Evolutionary conservation across 257 asterid genomes (phyloP).

Genomic region (Nicotiana noctiflora): DNA sequence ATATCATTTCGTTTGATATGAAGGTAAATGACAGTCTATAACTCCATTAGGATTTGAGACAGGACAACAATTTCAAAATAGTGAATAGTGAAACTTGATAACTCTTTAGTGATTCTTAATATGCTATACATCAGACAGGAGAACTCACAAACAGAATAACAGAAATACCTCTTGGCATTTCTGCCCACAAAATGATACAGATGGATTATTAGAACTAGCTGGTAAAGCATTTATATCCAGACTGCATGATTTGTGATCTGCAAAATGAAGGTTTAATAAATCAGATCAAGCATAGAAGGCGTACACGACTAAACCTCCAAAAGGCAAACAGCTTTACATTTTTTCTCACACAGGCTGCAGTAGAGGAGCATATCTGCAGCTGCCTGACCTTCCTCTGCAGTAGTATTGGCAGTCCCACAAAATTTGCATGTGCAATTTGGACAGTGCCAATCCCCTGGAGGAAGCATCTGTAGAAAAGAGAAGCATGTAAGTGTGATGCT

Average conservation of each 20-base stretch:
- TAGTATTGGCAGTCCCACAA: constrained; percentile 47
- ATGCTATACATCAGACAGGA: neutral
- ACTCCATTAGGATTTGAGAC: neutral
- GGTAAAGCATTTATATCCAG: constrained; percentile 32
- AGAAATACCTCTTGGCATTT: constrained; percentile 79
- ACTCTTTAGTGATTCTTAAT: neutral
- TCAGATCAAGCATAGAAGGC: constrained; percentile 9
- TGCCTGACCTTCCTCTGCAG: constrained; percentile 28
- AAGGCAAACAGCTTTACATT: constrained; percentile 42
- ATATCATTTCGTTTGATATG: neutral
- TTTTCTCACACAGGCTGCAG: constrained; percentile 73
- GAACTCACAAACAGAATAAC: neutral
- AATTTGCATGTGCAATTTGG: constrained; percentile 77
- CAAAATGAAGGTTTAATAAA: constrained; percentile 13
- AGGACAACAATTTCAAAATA: neutral
- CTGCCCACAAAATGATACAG: constrained; percentile 52
- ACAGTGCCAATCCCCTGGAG: constrained; percentile 94
- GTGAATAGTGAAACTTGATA: neutral
- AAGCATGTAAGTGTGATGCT: constrained; percentile 4
- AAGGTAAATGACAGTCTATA: neutral
- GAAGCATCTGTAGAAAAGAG: constrained; percentile 56
- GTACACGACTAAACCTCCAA: constrained; percentile 8
- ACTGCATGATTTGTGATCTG: constrained; percentile 75
- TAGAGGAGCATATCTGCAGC: constrained; percentile 36
- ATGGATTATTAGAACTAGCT: constrained; percentile 33